Conservation (phyloP, 2,329 filamentous ascomycete genomes). For the Sporothrix pseudoabietina region DNA sequence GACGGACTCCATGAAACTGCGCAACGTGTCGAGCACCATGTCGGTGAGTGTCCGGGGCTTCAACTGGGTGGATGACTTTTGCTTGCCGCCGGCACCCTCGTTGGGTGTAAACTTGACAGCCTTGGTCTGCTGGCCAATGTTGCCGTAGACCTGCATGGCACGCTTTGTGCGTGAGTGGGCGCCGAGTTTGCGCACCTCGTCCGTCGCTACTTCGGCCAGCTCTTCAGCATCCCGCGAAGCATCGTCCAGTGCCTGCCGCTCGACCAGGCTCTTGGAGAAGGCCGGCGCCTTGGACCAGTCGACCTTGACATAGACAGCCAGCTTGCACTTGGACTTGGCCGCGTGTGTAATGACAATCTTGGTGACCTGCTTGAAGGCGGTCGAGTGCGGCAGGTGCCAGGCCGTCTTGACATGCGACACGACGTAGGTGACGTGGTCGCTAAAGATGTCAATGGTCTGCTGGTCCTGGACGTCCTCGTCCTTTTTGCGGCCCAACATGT, state of each 20-base stretch:
- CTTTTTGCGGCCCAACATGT: constrained; percentile 64
- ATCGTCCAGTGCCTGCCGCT: constrained; percentile 74
- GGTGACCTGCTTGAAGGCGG: constrained; percentile 77
- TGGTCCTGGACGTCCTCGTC: constrained; percentile 71
- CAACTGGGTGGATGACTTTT: constrained; percentile 51
- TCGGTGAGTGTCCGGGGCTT: constrained; percentile 64
- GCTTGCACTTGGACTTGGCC: constrained; percentile 87
- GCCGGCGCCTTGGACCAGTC: constrained; percentile 75
- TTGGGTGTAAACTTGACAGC: constrained; percentile 62
- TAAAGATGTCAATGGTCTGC: constrained; percentile 82
- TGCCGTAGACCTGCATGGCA: constrained; percentile 77
- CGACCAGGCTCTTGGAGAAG: constrained; percentile 62
- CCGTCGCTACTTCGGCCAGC: constrained; percentile 72
- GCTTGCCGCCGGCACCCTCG: constrained; percentile 49
- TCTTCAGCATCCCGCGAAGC: constrained; percentile 72
- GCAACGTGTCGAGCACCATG: constrained; percentile 70
- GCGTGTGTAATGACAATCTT: constrained; percentile 94
- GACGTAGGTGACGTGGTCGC: constrained; percentile 71
- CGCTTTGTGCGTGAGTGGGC: constrained; percentile 73
- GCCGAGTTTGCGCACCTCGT: constrained; percentile 75
- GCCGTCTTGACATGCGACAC: constrained; percentile 64
- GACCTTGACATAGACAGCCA: constrained; percentile 84
- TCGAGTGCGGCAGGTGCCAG: constrained; percentile 84
- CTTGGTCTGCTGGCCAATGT: constrained; percentile 69
- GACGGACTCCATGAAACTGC: constrained; percentile 74